Conservation (phyloP, 371 early-diverging fungal species). For the Mucor indicus region DNA sequence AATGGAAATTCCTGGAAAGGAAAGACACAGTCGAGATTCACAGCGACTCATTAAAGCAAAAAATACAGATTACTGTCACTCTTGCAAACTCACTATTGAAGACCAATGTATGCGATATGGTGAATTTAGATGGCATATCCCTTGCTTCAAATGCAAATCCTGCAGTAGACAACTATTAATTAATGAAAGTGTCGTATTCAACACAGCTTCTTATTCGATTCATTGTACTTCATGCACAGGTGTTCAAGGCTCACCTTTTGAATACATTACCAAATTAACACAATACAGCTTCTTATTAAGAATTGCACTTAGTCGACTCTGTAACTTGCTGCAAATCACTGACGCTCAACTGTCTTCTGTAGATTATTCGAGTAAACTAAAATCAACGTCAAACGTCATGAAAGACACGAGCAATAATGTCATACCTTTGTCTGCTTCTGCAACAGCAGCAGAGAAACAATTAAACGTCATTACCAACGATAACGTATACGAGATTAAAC, state of each 20-base stretch:
- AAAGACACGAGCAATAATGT: constrained; percentile 14
- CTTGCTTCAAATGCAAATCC: constrained; percentile 73
- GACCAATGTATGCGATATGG: constrained; percentile 80
- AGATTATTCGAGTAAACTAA: constrained; percentile 31
- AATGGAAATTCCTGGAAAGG: constrained; percentile 58
- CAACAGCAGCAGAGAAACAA: constrained; percentile 19
- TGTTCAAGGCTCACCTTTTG: constrained; percentile 20
- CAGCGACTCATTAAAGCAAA: constrained; percentile 44
- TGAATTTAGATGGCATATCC: constrained; percentile 75
- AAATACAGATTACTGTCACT: constrained; percentile 77
- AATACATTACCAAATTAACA: constrained; percentile 80
- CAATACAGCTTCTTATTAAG: constrained; percentile 88
- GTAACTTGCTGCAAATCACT: constrained; percentile 68
- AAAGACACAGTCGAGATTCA: constrained; percentile 43
- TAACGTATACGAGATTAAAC: background rate
- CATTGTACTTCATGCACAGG: constrained; percentile 46
- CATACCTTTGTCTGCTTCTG: too few relatives aligned
- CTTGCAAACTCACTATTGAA: constrained; percentile 78
- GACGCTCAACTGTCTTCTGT: constrained; percentile 44
- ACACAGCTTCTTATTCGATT: constrained; percentile 35
- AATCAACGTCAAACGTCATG: constrained; percentile 2
- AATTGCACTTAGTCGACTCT: constrained; percentile 83
- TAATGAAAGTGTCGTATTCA: constrained; percentile 42
- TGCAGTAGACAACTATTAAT: constrained; percentile 53
- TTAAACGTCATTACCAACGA: constrained; percentile 19